Conservation (phyloP, 202 grass and related monocot genomes). For the Sporobolus alterniflorus region DNA sequence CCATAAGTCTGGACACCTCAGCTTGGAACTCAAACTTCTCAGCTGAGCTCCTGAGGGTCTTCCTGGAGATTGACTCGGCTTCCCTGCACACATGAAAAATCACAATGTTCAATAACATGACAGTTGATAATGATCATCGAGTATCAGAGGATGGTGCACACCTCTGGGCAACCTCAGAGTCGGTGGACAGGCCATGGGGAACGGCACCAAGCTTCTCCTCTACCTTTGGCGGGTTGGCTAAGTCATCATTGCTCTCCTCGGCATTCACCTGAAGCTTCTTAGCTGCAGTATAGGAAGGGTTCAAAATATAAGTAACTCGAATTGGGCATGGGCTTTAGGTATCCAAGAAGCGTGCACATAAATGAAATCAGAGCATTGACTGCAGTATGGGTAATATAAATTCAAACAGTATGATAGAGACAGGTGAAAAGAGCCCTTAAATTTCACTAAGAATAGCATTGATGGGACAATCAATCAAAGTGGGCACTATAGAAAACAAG, state of each 20-base stretch:
- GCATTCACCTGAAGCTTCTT: constrained; percentile 86
- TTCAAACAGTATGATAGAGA: too few relatives aligned
- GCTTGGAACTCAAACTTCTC: constrained; percentile 99
- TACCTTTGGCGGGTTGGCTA: constrained; percentile 78
- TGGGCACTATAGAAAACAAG: neutral
- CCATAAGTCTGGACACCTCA: constrained; percentile 98
- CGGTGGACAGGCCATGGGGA: constrained; percentile 85
- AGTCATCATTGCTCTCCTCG: constrained; percentile 80
- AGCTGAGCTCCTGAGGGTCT: constrained; percentile 73
- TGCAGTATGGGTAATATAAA: too few relatives aligned
- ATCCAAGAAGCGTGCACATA: neutral
- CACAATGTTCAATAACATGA: neutral
- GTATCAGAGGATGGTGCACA: neutral
- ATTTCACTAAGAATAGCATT: neutral
- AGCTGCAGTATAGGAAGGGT: constrained; percentile 44
- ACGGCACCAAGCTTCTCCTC: constrained; percentile 92
- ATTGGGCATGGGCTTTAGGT: neutral
- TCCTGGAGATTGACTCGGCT: constrained; percentile 93
- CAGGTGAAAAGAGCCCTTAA: neutral
- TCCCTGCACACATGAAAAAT: constrained; percentile 56
- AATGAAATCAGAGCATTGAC: neutral
- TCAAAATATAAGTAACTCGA: neutral
- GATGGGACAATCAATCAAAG: neutral
- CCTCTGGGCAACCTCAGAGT: constrained; percentile 87
- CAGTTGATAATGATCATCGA: neutral